Evolutionary conservation across 495 filamentous ascomycete species (phyloP).

Genomic region (Mycothermus thermophilus): DNA sequence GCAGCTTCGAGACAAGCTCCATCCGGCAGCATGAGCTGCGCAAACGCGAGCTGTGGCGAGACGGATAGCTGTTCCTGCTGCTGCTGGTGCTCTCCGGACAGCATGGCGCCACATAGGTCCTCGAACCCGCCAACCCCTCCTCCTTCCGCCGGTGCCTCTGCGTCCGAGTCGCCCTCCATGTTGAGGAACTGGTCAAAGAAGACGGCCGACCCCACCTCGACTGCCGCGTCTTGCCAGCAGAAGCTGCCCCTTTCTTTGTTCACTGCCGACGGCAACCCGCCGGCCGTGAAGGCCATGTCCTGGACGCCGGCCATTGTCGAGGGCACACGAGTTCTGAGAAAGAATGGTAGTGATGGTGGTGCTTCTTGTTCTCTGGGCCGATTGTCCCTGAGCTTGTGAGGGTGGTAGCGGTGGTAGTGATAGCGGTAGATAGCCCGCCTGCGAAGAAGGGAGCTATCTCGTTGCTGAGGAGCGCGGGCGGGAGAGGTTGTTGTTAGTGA

Average conservation of each 20-base stretch:
- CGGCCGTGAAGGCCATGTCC: slow-evolving; percentile 12
- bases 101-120: slow-evolving; percentile 6
- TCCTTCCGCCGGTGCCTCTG: slow-evolving; percentile 6
- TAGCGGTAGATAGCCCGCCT: too few species aligned
- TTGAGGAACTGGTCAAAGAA: slow-evolving; percentile 37
- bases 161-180: slow-evolving; percentile 22
- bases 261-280: slow-evolving; percentile 10
- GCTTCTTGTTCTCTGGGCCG: too few species aligned
- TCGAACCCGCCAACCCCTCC: slow-evolving; percentile 10
- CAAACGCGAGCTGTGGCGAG: slow-evolving; percentile 9
- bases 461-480: too few species aligned
- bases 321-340: background rate
- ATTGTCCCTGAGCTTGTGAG: too few species aligned
- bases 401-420: too few species aligned
- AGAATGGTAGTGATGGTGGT: background rate
- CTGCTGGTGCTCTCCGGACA: too few species aligned
- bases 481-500: slow-evolving; percentile 1
- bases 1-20: background rate
- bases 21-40: background rate
- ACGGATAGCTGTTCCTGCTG: too few species aligned
- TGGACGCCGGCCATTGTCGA: slow-evolving; percentile 16
- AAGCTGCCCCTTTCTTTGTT: slow-evolving; percentile 28
- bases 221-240: slow-evolving; percentile 23
- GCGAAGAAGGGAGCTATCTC: too few species aligned
- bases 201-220: slow-evolving; percentile 23